Evolutionary conservation across 2,329 filamentous ascomycete genomes (phyloP), one percentile per base, ranked within the genome.

Genomic region (Nectriaceae sp.): DNA sequence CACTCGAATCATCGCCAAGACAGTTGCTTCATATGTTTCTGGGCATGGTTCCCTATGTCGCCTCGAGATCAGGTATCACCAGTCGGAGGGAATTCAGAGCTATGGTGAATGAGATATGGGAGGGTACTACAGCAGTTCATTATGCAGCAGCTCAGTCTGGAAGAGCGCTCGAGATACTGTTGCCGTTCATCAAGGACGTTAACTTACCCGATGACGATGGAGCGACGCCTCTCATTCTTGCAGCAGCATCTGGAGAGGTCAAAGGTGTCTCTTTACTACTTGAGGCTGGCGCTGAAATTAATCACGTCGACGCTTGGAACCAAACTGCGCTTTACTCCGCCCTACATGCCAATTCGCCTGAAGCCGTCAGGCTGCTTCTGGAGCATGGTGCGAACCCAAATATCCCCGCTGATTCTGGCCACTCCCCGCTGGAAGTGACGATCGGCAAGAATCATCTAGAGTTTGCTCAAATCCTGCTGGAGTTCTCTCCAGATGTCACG

Each of bases 111-210:
- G 26, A 46, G 5, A 21, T 46, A 4, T 58, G 55, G 55, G 52
- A 49, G 18, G 54, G 54, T 10, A 55, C 49, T 6, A 56, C 55
- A 5, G 54, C 56, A 3, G 29, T 51, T 13, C 56, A 59, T 40
- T 53, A 52, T 41, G 56, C 56, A 5, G 56, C 54, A 15, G 48
- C 42, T 13, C 54, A 52, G 21, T 37, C 31, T 3, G 54, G 54
- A 18, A 42, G 40, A 15, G 44, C 47, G 4, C 42, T 59, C 8
- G 50, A 52, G 21, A 31, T 57, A 5, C 40, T 59, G 26, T 19
- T 59, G 5, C 56, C 53, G 15, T 59, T 52, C 26, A 38, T 47
- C 15, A 36, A 46, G 18, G 46, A 59, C 21, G 16, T 59, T 16
- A 35, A 59, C 16, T 33, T 52, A 2, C 42, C 43, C 13, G 52